These are phyloP conservation scores for Dactylonectria macrodidyma DNA, from an alignment of 2,329 filamentous ascomycete genomes.

Conservation along the genomic window DNA sequence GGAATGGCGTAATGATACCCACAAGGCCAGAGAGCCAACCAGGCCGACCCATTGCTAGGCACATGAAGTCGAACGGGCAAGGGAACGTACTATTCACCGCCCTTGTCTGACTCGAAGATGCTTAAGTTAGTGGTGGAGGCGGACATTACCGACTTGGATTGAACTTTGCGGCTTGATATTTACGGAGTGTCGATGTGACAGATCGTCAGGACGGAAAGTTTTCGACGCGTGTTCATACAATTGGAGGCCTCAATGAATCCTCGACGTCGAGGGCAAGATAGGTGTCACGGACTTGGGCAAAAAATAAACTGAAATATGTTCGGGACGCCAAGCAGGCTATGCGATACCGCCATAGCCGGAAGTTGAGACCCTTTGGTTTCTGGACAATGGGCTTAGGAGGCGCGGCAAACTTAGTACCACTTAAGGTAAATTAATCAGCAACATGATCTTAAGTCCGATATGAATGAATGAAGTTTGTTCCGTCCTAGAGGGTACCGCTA, in stretches of 20 bases:
- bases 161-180: background rate
- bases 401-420: background rate
- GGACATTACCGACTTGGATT: background rate
- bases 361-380: background rate
- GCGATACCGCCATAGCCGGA: background rate
- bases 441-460: background rate
- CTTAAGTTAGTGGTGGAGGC: background rate
- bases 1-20: background rate
- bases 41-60: background rate
- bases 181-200: background rate
- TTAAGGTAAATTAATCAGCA: background rate
- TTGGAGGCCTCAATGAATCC: background rate
- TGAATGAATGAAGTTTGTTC: background rate
- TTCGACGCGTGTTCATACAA: background rate
- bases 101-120: background rate
- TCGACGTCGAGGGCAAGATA: background rate
- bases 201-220: background rate
- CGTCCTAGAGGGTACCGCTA: background rate
- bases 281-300: background rate
- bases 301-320: background rate
- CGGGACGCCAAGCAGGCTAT: background rate
- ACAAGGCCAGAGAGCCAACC: background rate
- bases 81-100: constrained; percentile 1
- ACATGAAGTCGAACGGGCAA: background rate
- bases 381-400: background rate